phyloP scores from a whole-genome alignment of 768 basidiomycete species.

The Pisolithus marmoratus region DNA sequence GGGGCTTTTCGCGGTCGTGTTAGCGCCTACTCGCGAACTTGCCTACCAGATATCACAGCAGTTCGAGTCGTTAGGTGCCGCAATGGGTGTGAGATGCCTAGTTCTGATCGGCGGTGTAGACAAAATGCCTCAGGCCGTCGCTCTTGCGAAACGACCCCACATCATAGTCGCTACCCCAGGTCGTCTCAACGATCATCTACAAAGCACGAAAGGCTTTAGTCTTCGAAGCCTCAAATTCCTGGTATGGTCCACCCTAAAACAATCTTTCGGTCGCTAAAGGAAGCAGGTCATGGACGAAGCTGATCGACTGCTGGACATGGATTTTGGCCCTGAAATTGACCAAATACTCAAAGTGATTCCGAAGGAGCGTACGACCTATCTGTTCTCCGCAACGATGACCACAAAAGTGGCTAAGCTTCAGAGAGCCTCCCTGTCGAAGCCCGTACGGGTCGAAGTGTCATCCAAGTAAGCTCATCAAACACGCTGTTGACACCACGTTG shows the following conservation, averaged over 20 bases:
- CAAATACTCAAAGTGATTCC: constrained; percentile 95
- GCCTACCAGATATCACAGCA: constrained; percentile 98
- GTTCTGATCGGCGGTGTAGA: constrained; percentile 97
- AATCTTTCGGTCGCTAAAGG: neutral
- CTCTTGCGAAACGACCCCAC: constrained; percentile 90
- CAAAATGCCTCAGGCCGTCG: constrained; percentile 83
- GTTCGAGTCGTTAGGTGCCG: constrained; percentile 85
- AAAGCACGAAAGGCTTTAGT: constrained; percentile 96
- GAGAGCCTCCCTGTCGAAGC: constrained; percentile 87
- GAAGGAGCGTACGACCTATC: constrained; percentile 88
- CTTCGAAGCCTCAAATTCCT: constrained; percentile 81
- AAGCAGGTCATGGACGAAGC: constrained; percentile 94
- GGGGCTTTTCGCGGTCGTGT: constrained; percentile 86
- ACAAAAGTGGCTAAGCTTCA: constrained; percentile 97
- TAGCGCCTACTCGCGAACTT: constrained; percentile 97
- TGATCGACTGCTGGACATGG: constrained; percentile 91
- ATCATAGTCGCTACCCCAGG: constrained; percentile 95
- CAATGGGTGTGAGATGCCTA: constrained; percentile 87
- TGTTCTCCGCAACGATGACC: constrained; percentile 99
- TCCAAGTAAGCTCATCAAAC: constrained; percentile 59
- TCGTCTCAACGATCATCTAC: constrained; percentile 86
- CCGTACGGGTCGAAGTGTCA: constrained; percentile 90
- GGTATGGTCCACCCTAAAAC: constrained; percentile 39
- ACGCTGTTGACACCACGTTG: neutral
- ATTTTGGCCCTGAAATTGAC: constrained; percentile 93